Evolutionary conservation across 108 stramenopile genomes (phyloP).

Genomic region (Cylindrotheca closterium): DNA sequence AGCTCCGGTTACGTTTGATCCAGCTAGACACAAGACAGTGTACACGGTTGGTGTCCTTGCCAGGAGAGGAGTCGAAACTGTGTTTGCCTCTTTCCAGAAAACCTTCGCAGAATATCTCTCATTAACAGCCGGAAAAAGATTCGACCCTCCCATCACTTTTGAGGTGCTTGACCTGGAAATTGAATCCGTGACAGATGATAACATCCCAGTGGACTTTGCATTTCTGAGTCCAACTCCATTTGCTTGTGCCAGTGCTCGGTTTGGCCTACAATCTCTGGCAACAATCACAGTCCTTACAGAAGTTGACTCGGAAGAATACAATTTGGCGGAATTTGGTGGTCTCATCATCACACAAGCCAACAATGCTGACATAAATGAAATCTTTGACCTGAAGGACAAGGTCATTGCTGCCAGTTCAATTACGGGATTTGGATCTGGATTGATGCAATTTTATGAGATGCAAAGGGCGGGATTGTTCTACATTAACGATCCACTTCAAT

Average conservation of each 20-base stretch:
- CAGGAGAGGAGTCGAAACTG: constrained; percentile 20
- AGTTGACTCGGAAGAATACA: constrained; percentile 6
- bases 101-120: constrained; percentile 35
- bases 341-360: constrained; percentile 17
- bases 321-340: constrained; percentile 26
- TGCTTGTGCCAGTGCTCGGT: constrained; percentile 26
- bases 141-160: constrained; percentile 30
- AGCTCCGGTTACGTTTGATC: neutral
- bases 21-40: neutral
- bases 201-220: constrained; percentile 19
- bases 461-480: constrained; percentile 25
- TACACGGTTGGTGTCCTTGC: constrained; percentile 36
- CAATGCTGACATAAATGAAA: constrained; percentile 14
- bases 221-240: constrained; percentile 31
- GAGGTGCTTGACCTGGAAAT: constrained; percentile 7
- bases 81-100: constrained; percentile 17
- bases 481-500: constrained; percentile 28
- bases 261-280: constrained; percentile 22
- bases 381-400: constrained; percentile 31
- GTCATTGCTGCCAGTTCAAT: constrained; percentile 28
- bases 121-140: constrained; percentile 29
- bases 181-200: neutral
- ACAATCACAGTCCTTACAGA: constrained; percentile 4
- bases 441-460: constrained; percentile 39
- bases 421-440: constrained; percentile 28